phyloP scores from a whole-genome alignment of 345 rosid species.

The Tarenaya hassleriana region DNA sequence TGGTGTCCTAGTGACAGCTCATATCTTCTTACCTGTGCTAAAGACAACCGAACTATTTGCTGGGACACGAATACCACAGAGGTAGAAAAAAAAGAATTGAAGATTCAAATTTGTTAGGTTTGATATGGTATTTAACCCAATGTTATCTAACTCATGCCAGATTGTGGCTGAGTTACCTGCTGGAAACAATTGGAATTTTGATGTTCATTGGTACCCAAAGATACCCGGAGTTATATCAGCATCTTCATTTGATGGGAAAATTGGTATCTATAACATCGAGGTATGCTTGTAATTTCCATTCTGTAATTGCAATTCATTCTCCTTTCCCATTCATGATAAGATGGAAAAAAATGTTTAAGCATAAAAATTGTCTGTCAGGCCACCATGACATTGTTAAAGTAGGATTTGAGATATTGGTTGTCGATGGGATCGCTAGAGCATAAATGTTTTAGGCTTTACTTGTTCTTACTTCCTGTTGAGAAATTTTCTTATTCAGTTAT shows the following conservation, averaged over 20 bases:
- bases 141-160: slow-evolving; percentile 31
- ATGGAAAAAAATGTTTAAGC: background rate
- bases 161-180: slow-evolving; percentile 88
- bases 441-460: slow-evolving; percentile 13
- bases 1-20: slow-evolving; percentile 98
- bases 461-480: slow-evolving; percentile 3
- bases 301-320: background rate
- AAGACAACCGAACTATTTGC: slow-evolving; percentile 96
- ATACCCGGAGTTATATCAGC: slow-evolving; percentile 96
- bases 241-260: slow-evolving; percentile 94
- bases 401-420: background rate
- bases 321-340: background rate
- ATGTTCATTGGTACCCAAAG: slow-evolving; percentile 95
- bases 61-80: slow-evolving; percentile 91
- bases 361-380: no score
- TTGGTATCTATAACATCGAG: slow-evolving; percentile 95
- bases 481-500: background rate
- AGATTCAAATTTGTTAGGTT: slow-evolving; percentile 13
- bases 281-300: slow-evolving; percentile 32
- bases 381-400: background rate
- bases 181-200: slow-evolving; percentile 97
- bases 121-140: slow-evolving; percentile 13
- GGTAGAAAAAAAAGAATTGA: slow-evolving; percentile 36
- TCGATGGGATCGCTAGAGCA: slow-evolving; percentile 2
- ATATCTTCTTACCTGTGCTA: slow-evolving; percentile 95